Evolutionary conservation across 108 stramenopile genomes (phyloP), one percentile per base, ranked within the genome.

Genomic region (Chaetoceros muelleri): DNA sequence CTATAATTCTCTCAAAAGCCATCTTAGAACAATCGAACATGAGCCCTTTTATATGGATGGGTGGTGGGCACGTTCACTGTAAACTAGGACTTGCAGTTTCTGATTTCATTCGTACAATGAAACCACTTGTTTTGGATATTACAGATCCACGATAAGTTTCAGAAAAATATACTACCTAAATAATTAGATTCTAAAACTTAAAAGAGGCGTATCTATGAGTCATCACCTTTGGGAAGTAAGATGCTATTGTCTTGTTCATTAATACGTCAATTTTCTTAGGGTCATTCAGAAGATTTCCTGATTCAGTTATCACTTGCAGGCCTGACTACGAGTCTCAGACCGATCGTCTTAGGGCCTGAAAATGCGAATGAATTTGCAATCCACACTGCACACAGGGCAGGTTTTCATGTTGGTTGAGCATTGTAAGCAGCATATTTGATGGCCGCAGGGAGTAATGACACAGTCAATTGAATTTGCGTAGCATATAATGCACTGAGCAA

Each of bases 381-480:
- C 40, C 1, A 55, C 47, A 44, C 65, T 74, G 67, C 85, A 91
- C 5, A 79, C 64, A 20, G 89, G 89, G 60, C 89, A 91, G 2
- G 58, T 44, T 8, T 48, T 46, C 2, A 80, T 44, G 8, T 79
- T 62, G 23, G 53, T 58, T 55, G 75, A 64, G 66, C 85, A 87
- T 20, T 47, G 54, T 30, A 79, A 27, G 49, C 89, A 91, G 45
- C 81, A 81, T 3, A 81, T 55, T 66, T 86, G 84, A 66, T 91
- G 89, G 0, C 85, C 85, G 62, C 85, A 91, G 18, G 89, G 89
- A 52, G 74, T 83, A 10, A 81, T 78, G 5, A 87, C 81, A 50
- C 83, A 83, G 57, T 87, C 78, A 52, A 91, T 79, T 1, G 52
- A 25, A 30, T 66, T 61, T 25, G 80, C 73, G 22, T 51, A 70